Evolutionary conservation across 2,329 filamentous ascomycete genomes (phyloP), one percentile per base, ranked within the genome.

Genomic region (Colletotrichum plurivorum): DNA sequence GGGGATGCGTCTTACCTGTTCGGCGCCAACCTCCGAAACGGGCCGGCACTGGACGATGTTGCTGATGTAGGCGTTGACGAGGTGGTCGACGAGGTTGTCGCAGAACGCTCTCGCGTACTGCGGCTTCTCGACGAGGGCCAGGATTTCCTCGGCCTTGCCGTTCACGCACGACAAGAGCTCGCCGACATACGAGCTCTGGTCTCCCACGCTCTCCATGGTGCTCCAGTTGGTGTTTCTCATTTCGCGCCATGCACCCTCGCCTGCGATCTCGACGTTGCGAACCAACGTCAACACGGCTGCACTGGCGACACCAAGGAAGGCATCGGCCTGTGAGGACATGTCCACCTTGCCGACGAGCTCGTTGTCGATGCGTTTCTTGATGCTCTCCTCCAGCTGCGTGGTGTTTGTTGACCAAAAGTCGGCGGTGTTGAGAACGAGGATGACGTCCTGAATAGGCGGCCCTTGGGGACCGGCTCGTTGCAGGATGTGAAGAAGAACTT

Each of bases 141-240:
- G 81, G 3, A 97, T 93, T 75, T 96, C 93, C 31, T 87, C 87
- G 15, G 93, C 88, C 72, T 90, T 91, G 4, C 86, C 84, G 76
- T 94, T 93, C 67, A 97, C 87, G 66, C 90, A 89, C 59, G 87
- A 88, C 54, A 97, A 82, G 3, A 99, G 85, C 78, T 97, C 94
- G 9, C 90, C 89, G 27, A 98, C 94, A 75, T 98, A 99, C 0
- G 93, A 91, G 80, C 94, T 98, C 77, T 98, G 94, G 78, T 99
- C 96, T 52, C 94, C 94, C 4, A 97, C 96, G 69, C 88, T 93
- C 74, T 98, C 96, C 85, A 99, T 93, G 72, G 93, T 94, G 79
- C 92, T 93, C 96, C 96, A 99, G 56, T 95, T 93, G 0, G 93
- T 97, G 77, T 98, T 97, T 71, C 92, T 92, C 96, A 99, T 99